Percentiles rank a stretch among this genome's conserved stretches.
phyloP scores from a whole-genome alignment of 2,329 filamentous ascomycete species.

The Leptosphaerulina australis region DNA sequence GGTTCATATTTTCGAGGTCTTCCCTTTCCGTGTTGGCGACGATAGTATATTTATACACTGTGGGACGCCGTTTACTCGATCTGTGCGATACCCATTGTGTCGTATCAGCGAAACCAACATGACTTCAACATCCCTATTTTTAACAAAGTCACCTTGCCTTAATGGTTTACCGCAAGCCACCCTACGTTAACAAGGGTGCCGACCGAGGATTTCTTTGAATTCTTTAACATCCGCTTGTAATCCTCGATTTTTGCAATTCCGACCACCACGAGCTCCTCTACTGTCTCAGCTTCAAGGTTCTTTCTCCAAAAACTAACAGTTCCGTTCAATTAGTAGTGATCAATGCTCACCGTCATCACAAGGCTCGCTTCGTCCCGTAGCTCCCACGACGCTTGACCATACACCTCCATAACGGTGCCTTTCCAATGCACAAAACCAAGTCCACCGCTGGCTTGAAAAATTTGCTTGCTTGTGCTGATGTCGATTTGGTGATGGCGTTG shows the following conservation, averaged over 20 bases:
- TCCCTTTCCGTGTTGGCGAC: too few relatives aligned
- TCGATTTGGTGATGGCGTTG: not conserved
- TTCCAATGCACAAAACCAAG: constrained; percentile 5
- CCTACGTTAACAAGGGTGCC: not conserved
- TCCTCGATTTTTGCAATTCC: constrained; percentile 2
- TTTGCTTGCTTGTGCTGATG: constrained; percentile 2
- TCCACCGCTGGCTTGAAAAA: not conserved
- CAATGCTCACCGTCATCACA: not conserved
- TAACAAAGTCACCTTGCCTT: too few relatives aligned
- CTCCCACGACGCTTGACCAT: not conserved
- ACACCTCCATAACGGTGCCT: constrained; percentile 3
- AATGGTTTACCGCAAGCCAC: too few relatives aligned
- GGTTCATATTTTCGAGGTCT: too few relatives aligned
- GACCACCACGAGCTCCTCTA: constrained; percentile 1
- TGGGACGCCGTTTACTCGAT: too few relatives aligned
- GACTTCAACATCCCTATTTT: too few relatives aligned
- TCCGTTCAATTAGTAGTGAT: not conserved
- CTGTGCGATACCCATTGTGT: too few relatives aligned
- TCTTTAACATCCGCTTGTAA: not conserved
- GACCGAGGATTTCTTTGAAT: not conserved
- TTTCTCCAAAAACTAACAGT: not conserved
- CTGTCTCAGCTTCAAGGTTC: constrained; percentile 1
- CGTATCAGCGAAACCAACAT: too few relatives aligned
- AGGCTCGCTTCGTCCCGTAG: not conserved
- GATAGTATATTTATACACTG: too few relatives aligned